Evolutionary conservation across 2,329 filamentous ascomycete genomes (phyloP).

Genomic region (Mycosphaerella sp.): DNA sequence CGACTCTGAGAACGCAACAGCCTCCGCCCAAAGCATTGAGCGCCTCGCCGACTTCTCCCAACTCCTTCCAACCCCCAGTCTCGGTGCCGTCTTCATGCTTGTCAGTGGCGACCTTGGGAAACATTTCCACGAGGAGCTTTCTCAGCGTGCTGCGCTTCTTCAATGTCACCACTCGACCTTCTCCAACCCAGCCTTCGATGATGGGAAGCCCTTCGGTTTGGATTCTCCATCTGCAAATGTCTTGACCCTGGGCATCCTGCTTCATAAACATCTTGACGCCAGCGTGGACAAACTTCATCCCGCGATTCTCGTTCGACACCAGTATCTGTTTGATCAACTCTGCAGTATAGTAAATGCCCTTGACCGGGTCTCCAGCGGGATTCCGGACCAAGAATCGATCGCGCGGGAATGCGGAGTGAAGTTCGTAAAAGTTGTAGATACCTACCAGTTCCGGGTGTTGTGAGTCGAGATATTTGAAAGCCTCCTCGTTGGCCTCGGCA

Average conservation of each 20-base stretch:
- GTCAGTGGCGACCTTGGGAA: constrained; percentile 63
- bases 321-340: constrained; percentile 79
- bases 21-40: constrained; percentile 77
- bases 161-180: constrained; percentile 66
- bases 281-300: constrained; percentile 92
- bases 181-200: constrained; percentile 81
- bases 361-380: constrained; percentile 75
- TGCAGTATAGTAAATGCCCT: constrained; percentile 95
- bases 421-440: constrained; percentile 78
- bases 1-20: constrained; percentile 79
- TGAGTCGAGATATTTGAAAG: constrained; percentile 80
- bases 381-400: constrained; percentile 97
- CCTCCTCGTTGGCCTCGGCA: constrained; percentile 64
- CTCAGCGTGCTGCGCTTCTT: constrained; percentile 72
- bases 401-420: constrained; percentile 76
- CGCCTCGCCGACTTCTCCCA: constrained; percentile 82
- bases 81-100: constrained; percentile 32
- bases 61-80: constrained; percentile 63
- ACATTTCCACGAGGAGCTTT: constrained; percentile 88
- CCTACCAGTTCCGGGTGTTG: constrained; percentile 68
- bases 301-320: constrained; percentile 76
- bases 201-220: constrained; percentile 92
- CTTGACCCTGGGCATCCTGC: constrained; percentile 80
- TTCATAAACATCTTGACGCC: constrained; percentile 99
- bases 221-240: constrained; percentile 89